phyloP scores from a whole-genome alignment of 495 filamentous ascomycete genomes.

The Hypoxylon lienhwacheense region DNA sequence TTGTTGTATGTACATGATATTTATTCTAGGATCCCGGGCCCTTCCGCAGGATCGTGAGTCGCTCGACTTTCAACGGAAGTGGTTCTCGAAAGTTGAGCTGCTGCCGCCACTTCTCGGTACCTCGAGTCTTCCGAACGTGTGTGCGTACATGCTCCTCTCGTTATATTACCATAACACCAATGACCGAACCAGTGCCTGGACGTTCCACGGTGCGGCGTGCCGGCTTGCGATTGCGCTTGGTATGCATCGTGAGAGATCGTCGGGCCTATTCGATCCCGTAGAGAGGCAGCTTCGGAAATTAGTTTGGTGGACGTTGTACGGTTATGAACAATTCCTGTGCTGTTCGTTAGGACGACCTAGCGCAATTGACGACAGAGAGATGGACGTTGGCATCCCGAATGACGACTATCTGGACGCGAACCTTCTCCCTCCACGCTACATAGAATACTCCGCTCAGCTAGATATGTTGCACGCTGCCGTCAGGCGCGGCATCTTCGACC shows the following conservation, averaged over 20 bases:
- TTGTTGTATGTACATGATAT: conserved; percentile 50
- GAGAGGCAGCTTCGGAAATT: conserved; percentile 48
- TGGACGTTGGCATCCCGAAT: conserved; percentile 43
- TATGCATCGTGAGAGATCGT: conserved; percentile 49
- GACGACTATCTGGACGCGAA: conserved; percentile 37
- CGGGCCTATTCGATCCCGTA: conserved; percentile 41
- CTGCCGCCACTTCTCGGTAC: conserved; percentile 42
- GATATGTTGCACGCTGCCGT: conserved; percentile 26
- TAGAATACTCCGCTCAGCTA: conserved; percentile 29
- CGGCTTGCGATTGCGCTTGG: conserved; percentile 52
- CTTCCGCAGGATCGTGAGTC: conserved; percentile 36
- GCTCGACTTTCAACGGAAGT: conserved; percentile 42
- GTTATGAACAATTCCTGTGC: conserved; percentile 50
- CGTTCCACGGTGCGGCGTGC: conserved; percentile 46
- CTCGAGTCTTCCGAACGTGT: conserved; percentile 48
- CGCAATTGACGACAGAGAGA: conserved; percentile 48
- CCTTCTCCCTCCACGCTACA: conserved; percentile 32
- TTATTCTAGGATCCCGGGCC: conserved; percentile 45
- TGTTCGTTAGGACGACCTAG: conserved; percentile 52
- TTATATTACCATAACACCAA: conserved; percentile 53
- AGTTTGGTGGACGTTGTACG: conserved; percentile 55
- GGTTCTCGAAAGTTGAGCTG: conserved; percentile 38
- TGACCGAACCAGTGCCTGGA: conserved; percentile 48
- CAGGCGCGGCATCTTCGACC: conserved; percentile 26
- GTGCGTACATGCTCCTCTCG: conserved; percentile 50